Evolutionary conservation across 2,329 filamentous ascomycete species (phyloP).

Genomic region (Sporothrix protearum): DNA sequence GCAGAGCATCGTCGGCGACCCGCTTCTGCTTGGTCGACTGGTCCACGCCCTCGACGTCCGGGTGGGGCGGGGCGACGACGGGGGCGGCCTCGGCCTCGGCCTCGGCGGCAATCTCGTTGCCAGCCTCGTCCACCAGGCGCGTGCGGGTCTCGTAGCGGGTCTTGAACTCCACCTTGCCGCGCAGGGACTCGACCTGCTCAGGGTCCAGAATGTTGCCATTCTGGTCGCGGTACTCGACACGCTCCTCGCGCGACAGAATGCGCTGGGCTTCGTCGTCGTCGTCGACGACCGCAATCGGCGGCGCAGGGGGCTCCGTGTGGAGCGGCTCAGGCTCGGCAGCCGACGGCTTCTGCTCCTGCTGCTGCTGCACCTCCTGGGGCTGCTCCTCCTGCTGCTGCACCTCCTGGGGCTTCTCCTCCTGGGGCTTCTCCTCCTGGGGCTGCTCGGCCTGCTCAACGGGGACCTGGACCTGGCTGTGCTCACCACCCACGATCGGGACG

Average conservation of each 20-base stretch:
- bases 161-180: slow-evolving; percentile 93
- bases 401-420: slow-evolving; percentile 18
- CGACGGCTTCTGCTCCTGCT: slow-evolving; percentile 16
- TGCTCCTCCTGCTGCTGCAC: slow-evolving; percentile 19
- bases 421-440: slow-evolving; percentile 24
- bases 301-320: slow-evolving; percentile 50
- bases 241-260: slow-evolving; percentile 64
- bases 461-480: slow-evolving; percentile 34
- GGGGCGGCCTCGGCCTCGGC: too few species aligned
- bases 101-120: slow-evolving; percentile 65
- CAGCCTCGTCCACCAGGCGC: slow-evolving; percentile 72
- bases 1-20: slow-evolving; percentile 39
- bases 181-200: slow-evolving; percentile 75
- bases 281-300: slow-evolving; percentile 20
- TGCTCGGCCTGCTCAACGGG: slow-evolving; percentile 28
- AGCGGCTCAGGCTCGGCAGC: slow-evolving; percentile 38
- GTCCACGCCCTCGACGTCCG: slow-evolving; percentile 59
- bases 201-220: slow-evolving; percentile 83
- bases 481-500: slow-evolving; percentile 25
- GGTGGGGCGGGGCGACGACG: slow-evolving; percentile 59
- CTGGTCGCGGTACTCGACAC: slow-evolving; percentile 91
- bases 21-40: slow-evolving; percentile 49
- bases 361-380: neutral
- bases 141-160: slow-evolving; percentile 95
- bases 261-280: slow-evolving; percentile 39